Conservation (phyloP, 2,329 filamentous ascomycete species). For the Calonectria leucothoes region DNA sequence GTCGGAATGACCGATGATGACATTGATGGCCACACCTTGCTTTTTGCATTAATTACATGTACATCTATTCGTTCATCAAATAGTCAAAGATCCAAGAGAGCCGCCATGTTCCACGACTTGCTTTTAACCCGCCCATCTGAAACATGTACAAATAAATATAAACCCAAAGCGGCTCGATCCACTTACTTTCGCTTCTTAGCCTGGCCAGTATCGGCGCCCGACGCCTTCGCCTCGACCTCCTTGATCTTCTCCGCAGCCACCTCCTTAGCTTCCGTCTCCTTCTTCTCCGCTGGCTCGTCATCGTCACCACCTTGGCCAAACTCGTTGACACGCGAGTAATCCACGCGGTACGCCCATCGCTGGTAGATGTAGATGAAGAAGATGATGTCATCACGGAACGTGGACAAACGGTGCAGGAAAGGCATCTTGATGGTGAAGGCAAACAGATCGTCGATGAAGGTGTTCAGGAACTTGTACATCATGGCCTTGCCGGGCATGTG, state of each 20-base stretch:
- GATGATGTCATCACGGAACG: conserved; percentile 93
- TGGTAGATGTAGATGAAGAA: conserved; percentile 99
- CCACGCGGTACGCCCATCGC: conserved; percentile 89
- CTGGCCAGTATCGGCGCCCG: conserved; percentile 61
- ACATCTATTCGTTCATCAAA: neutral
- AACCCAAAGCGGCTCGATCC: neutral
- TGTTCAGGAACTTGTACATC: conserved; percentile 99
- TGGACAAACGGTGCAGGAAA: conserved; percentile 89
- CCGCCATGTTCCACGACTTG: neutral
- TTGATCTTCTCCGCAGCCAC: conserved; percentile 50
- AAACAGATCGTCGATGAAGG: conserved; percentile 98
- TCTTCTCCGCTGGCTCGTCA: conserved; percentile 45
- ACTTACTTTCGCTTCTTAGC: conserved; percentile 56
- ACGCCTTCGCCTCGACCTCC: conserved; percentile 56
- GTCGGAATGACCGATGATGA: neutral
- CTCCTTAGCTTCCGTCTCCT: conserved; percentile 52
- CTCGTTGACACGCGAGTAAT: conserved; percentile 94
- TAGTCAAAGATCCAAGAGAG: neutral
- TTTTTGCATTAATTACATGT: conserved; percentile 8
- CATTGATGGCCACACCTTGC: neutral
- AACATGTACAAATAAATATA: neutral
- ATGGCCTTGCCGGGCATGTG: conserved; percentile 98
- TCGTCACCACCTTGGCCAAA: conserved; percentile 99
- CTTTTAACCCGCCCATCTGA: neutral
- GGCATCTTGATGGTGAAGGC: conserved; percentile 99